Percentiles rank a stretch among this genome's conserved stretches.
These are phyloP conservation scores for Heterobasidion irregulare DNA, from an alignment of 1,284 basidiomycete species.

Conservation along the genomic window DNA sequence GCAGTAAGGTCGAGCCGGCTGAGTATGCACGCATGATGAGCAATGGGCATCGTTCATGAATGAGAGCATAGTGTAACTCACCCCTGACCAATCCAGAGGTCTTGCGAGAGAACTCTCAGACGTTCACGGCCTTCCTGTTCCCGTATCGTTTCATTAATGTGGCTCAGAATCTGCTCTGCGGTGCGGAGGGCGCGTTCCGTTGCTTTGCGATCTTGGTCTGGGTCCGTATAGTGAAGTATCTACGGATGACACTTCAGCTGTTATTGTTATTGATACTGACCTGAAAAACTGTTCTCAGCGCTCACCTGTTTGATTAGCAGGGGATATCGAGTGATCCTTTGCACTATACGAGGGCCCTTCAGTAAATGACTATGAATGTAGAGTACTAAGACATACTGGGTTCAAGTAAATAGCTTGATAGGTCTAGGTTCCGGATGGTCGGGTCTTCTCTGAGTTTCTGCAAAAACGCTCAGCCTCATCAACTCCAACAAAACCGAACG, in stretches of 20 bases:
- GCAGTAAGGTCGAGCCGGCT: slow-evolving; percentile 87
- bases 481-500: not conserved
- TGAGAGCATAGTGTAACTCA: slow-evolving; percentile 24
- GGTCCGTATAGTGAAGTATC: slow-evolving; percentile 77
- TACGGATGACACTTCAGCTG: slow-evolving; percentile 20
- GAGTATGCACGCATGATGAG: not conserved
- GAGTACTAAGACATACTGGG: slow-evolving; percentile 63
- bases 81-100: slow-evolving; percentile 85
- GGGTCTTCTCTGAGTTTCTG: slow-evolving; percentile 70
- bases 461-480: not conserved
- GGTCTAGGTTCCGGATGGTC: slow-evolving; percentile 73
- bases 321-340: slow-evolving; percentile 90
- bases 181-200: slow-evolving; percentile 53
- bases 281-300: not conserved
- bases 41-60: not conserved
- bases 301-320: slow-evolving; percentile 74
- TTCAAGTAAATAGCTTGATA: slow-evolving; percentile 85
- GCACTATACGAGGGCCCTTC: slow-evolving; percentile 50
- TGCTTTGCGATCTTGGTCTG: slow-evolving; percentile 43
- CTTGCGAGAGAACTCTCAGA: slow-evolving; percentile 63
- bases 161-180: slow-evolving; percentile 66
- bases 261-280: not conserved
- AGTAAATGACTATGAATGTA: not conserved
- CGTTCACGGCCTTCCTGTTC: slow-evolving; percentile 76
- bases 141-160: slow-evolving; percentile 87